Base-by-base conservation (phyloP, 805 yeast genomes). In the Lipomyces yamadae region DNA sequence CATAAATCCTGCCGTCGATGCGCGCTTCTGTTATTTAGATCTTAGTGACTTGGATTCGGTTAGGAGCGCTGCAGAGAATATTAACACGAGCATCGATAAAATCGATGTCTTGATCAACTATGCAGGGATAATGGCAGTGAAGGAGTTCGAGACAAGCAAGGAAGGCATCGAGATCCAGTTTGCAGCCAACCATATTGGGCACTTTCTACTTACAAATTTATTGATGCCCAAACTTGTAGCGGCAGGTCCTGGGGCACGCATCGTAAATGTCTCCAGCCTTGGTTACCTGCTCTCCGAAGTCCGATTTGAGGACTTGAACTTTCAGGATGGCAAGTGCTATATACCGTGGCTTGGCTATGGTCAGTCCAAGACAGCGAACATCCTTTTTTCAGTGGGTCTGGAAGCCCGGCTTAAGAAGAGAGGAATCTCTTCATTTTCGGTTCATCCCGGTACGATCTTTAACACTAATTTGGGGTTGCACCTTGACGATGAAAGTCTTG, bases 121-220 rank as follows among this genome's bases (percentile, higher is more conserved):
- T 10, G 45, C 45, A 7, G 45, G 13, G 8, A 13, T 39, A 1
- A 39, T 39, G 45, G 45, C 45, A 1, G 45, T 10, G n/a, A 6
- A 1, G 8, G 39, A 35, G 11, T 39, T 7, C 45, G 8, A 6
- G 45, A 39, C 8, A 15, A 8, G 13, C 11, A 11, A 8, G 2
- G 56, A 52, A 10, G 56, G 56, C n/a, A 30, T 52, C 30, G 56
- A 52, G 34, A 52, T 1, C 34, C 56, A 52, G 56, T 52, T 52
- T 29, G 56, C 34, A 5, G 11, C 56, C 8, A 52, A 52, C 11
- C 30, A 32, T 52, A 52, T 52, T n/a, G 56, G 56, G 34, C 56
- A 52, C 15, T 52, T 52, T 11, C 56, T 52, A n/a, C 15, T 52
- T 4, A 52, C 56, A 4, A 52, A 52, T 30, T 11, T 52, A 10